Conservation (phyloP, 352 stramenopile genomes). For the Blastocystis sp. region DNA sequence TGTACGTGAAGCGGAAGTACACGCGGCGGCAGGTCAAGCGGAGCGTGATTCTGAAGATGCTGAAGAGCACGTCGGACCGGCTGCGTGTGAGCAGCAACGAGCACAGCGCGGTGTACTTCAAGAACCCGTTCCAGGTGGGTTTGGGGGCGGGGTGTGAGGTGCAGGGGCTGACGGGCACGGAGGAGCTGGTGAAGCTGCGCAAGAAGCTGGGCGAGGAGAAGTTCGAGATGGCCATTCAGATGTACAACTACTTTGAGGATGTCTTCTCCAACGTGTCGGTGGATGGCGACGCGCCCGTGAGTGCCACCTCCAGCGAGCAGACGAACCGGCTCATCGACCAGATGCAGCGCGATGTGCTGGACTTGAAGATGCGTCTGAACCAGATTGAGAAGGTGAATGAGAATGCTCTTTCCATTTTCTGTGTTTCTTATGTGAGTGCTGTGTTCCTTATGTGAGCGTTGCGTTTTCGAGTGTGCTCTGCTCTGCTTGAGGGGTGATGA, state of each 20-base stretch:
- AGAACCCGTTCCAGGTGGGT: constrained; percentile 66
- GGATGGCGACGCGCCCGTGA: neutral
- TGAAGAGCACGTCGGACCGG: constrained; percentile 40
- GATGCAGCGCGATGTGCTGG: constrained; percentile 46
- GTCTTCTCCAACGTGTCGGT: neutral
- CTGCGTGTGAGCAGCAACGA: constrained; percentile 34
- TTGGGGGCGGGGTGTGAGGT: neutral
- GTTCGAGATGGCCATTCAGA: constrained; percentile 68
- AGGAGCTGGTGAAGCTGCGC: constrained; percentile 53
- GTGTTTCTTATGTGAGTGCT: too few species aligned
- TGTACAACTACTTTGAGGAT: constrained; percentile 69
- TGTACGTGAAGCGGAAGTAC: constrained; percentile 58
- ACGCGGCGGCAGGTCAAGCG: constrained; percentile 31
- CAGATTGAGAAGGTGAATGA: constrained; percentile 47
- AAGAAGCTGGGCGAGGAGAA: constrained; percentile 70
- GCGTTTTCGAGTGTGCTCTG: too few species aligned
- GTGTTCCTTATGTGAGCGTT: too few species aligned
- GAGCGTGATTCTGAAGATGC: constrained; percentile 35
- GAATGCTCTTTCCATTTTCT: neutral
- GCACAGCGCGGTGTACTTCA: constrained; percentile 56
- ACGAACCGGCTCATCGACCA: constrained; percentile 46
- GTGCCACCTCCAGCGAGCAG: constrained; percentile 10
- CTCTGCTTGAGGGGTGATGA: too few species aligned
- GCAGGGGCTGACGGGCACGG: constrained; percentile 55
- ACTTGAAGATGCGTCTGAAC: constrained; percentile 23